Evolutionary conservation across 1,284 basidiomycete species (phyloP), one percentile per base, ranked within the genome.

Genomic region (Cerioporus squamosus): DNA sequence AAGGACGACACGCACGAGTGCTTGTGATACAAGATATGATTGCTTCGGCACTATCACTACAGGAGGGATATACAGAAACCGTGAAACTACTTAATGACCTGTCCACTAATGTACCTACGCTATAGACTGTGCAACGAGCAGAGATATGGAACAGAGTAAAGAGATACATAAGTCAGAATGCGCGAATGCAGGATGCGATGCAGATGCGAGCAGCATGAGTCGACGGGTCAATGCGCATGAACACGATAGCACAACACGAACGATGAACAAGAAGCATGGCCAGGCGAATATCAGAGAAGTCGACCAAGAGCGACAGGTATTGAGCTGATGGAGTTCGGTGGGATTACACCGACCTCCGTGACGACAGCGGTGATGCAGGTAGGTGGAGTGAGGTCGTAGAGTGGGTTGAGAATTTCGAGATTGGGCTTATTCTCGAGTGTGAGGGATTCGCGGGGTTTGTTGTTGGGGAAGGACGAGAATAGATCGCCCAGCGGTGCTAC

Each of bases 301-400:
- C 81, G 80, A 38, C 90, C 90, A 26, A 92, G 76, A 2, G 90
- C 89, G 52, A 89, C 77, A 22, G 90, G 88, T 71, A 93, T 90
- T 29, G 90, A 91, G 67, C 88, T 88, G 61, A 92, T 90, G 62
- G 89, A 90, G 66, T 85, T 93, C 0, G 94, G 93, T 3, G 94
- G 94, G 64, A 97, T 95, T 56, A 95, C 81, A 5, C 94, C 94
- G 46, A 95, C 94, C 77, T 98, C 95, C 5, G 96, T 97, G 58
- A 97, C 95, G 23, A 98, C 93, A n/a, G 92, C 95, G 1, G 95
- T 97, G 64, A 98, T 94, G 69, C 88, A 90, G 22, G 85, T 84
- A 0, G 95, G 91, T 4, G 95, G 93, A 1, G 95, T 96, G 42
- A 97, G 81, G 74, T 98, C 96, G 70, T 97, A 98, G 17, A 97